Base-by-base conservation (phyloP, 164 flowering plant genomes). In the Annona squamosa region DNA sequence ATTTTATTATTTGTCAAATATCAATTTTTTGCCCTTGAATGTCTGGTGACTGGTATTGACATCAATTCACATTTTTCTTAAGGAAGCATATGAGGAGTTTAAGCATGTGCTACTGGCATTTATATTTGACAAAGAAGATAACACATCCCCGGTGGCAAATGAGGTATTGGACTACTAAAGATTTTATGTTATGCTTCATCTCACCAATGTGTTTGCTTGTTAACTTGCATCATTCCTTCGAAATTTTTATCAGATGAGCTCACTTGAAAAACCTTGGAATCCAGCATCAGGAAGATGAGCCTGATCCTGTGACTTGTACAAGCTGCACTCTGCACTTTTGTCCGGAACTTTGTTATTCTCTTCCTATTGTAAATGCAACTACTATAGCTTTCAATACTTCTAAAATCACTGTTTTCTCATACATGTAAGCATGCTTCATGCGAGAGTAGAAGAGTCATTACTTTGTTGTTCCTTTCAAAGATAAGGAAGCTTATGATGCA, bases 1-100 rank as follows among this genome's bases (percentile, higher is more conserved):
- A 26, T 26, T 26, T 26, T 26, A 26, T 26, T 26, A 26, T 26
- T 26, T 26, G 37, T 26, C 37, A 26, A 26, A 26, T 26, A 26
- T 43, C 4, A 59, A 12, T 59, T 43, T 64, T 64, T 41, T 64
- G 7, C 1, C 10, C 42, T 10, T 64, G 66, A 19, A 18, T 64
- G 67, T 64, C 37, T 64, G 19, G 12, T 64, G 12, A 26, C 41
- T 64, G 67, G 9, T 52, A 64, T 43, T 67, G 47, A 67, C 69
- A 44, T 67, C 46, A 13, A 43, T 67, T 64, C 37, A 9, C 61
- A 16, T 80, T 77, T 63, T 82, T 69, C 75, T 87, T 67, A 84
- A 96, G 99, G 99, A 96, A 92, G 98, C 98, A 71, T 96, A 96
- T 71, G 99, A 91, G 88, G 99, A 96, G 84, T 96, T 96, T 78